These are phyloP conservation scores for Hypoxylon lienhwacheense DNA, from an alignment of 495 filamentous ascomycete species.

Conservation along the genomic window DNA sequence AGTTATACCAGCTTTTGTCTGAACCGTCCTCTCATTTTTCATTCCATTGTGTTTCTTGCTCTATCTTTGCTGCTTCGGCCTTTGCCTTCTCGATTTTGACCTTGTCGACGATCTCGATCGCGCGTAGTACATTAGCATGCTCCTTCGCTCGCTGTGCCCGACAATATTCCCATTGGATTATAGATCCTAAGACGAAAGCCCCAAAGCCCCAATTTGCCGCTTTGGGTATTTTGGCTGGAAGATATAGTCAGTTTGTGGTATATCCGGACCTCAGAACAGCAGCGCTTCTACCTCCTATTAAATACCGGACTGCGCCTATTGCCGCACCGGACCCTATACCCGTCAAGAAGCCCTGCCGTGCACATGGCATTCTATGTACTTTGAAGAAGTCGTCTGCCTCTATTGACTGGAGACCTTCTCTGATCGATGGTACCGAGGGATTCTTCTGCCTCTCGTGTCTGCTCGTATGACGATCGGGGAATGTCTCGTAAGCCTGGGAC, in stretches of 20 bases:
- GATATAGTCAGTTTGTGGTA: conserved; percentile 12
- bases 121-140: conserved; percentile 74
- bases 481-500: conserved; percentile 43
- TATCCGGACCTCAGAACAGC: neutral
- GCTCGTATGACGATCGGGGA: conserved; percentile 38
- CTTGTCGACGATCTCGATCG: conserved; percentile 76
- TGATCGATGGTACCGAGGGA: conserved; percentile 55
- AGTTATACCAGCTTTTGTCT: conserved; percentile 51
- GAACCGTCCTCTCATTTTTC: conserved; percentile 50
- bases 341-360: conserved; percentile 75
- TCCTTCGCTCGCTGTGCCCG: conserved; percentile 70
- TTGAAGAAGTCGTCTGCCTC: conserved; percentile 68
- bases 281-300: conserved; percentile 68
- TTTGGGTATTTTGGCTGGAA: conserved; percentile 48
- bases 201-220: conserved; percentile 85
- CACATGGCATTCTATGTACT: conserved; percentile 80
- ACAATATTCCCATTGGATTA: conserved; percentile 79
- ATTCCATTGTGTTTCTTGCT: conserved; percentile 48
- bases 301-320: conserved; percentile 67
- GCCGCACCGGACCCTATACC: conserved; percentile 79
- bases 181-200: conserved; percentile 64
- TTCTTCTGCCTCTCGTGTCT: conserved; percentile 40
- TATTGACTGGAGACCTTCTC: conserved; percentile 67
- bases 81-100: conserved; percentile 63
- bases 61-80: conserved; percentile 53